A percentile compares a stretch with the other conserved stretches of the same genome.
phyloP scores from a whole-genome alignment of 139 green algal species.

The Chlorella sp. region DNA sequence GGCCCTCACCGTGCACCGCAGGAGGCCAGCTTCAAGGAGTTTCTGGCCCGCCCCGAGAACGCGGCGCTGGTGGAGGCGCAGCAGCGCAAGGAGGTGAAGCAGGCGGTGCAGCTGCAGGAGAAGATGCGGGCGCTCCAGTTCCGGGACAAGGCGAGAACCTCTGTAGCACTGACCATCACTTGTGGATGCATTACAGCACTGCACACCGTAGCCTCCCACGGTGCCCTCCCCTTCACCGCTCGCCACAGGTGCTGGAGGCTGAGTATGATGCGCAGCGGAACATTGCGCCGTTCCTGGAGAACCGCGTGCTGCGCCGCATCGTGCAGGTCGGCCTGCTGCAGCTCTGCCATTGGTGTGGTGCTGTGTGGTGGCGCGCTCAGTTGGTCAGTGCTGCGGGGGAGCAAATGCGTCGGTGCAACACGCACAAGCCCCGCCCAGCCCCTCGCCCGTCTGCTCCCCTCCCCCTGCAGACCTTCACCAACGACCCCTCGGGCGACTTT shows the following conservation, averaged over 20 bases:
- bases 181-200: not conserved
- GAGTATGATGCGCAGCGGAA: slow-evolving; percentile 59
- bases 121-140: slow-evolving; percentile 51
- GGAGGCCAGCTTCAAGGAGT: slow-evolving; percentile 71
- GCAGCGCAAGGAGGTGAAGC: slow-evolving; percentile 59
- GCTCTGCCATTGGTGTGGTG: not conserved
- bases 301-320: slow-evolving; percentile 57
- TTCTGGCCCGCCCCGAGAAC: slow-evolving; percentile 66
- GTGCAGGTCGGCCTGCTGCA: slow-evolving; percentile 34
- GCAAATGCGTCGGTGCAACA: too few relatives aligned
- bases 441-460: not conserved
- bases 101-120: slow-evolving; percentile 52
- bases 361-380: not conserved
- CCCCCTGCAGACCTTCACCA: slow-evolving; percentile 63
- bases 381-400: slow-evolving; percentile 10
- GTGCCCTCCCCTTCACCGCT: not conserved
- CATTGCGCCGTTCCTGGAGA: slow-evolving; percentile 62
- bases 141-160: slow-evolving; percentile 44
- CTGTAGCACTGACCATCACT: not conserved
- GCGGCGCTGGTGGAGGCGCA: slow-evolving; percentile 59
- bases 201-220: not conserved
- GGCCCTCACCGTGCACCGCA: not conserved
- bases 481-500: slow-evolving; percentile 67
- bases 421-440: too few relatives aligned
- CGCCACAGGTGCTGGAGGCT: slow-evolving; percentile 52